These are phyloP conservation scores for Hyphopichia pseudoburtonii DNA, from an alignment of 1,139 yeast species.

Conservation along the genomic window DNA sequence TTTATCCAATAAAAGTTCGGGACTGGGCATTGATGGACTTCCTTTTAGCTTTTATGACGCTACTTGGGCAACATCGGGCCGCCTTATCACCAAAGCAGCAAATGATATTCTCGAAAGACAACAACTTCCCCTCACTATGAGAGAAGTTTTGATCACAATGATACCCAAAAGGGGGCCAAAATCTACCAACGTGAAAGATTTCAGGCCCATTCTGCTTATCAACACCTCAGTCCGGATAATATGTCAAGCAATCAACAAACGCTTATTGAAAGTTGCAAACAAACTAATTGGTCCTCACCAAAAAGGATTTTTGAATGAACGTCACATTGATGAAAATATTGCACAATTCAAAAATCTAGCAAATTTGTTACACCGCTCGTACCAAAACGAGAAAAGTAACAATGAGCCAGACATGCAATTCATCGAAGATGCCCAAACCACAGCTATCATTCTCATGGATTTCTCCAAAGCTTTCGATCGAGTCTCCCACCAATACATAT, in stretches of 20 bases:
- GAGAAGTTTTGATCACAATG: background rate
- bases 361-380: background rate
- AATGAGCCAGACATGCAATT: background rate
- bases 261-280: background rate
- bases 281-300: background rate
- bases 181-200: background rate
- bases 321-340: background rate
- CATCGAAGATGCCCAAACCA: background rate
- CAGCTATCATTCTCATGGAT: background rate
- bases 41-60: background rate
- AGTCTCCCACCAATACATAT: background rate
- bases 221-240: background rate
- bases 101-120: background rate
- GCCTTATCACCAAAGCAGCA: background rate
- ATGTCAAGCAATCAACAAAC: background rate
- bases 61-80: background rate
- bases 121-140: background rate
- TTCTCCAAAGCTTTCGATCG: background rate
- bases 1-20: background rate
- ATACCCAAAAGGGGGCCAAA: background rate
- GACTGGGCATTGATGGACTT: background rate
- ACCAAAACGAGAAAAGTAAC: too few species aligned
- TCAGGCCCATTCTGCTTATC: background rate
- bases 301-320: background rate
- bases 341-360: background rate